phyloP scores from a whole-genome alignment of 1,284 basidiomycete species.

The Boletus semigastroideus region DNA sequence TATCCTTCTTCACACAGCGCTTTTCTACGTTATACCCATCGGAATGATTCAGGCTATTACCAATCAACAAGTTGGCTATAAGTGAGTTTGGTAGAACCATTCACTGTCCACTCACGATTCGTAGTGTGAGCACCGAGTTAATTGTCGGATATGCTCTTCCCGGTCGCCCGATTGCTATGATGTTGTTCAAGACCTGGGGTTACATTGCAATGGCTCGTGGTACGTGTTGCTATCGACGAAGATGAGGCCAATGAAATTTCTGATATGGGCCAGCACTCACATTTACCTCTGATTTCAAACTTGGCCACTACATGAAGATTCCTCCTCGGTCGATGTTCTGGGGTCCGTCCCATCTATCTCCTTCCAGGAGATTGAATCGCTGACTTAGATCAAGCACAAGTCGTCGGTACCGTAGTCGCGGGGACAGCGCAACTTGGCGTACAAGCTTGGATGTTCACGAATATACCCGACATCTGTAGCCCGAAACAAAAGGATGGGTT shows the following conservation, averaged over 20 bases:
- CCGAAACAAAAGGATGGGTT: constrained; percentile 30
- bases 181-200: constrained; percentile 46
- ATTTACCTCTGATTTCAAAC: constrained; percentile 44
- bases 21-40: constrained; percentile 56
- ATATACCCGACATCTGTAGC: constrained; percentile 31
- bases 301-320: constrained; percentile 40
- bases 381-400: constrained; percentile 31
- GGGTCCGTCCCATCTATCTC: constrained; percentile 15
- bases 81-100: constrained; percentile 13
- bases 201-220: constrained; percentile 40
- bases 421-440: constrained; percentile 43
- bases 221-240: background rate
- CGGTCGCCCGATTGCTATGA: constrained; percentile 46
- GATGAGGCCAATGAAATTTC: background rate
- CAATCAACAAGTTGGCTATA: constrained; percentile 52
- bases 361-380: background rate
- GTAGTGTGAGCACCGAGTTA: constrained; percentile 44
- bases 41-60: constrained; percentile 38
- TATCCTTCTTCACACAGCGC: constrained; percentile 22
- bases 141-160: constrained; percentile 45
- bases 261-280: constrained; percentile 27
- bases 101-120: background rate
- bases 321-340: constrained; percentile 45
- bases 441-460: constrained; percentile 43
- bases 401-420: constrained; percentile 43